Evolutionary conservation across 2,329 filamentous ascomycete genomes (phyloP), one percentile per base, ranked within the genome.

Genomic region (Colletotrichum somersetense): DNA sequence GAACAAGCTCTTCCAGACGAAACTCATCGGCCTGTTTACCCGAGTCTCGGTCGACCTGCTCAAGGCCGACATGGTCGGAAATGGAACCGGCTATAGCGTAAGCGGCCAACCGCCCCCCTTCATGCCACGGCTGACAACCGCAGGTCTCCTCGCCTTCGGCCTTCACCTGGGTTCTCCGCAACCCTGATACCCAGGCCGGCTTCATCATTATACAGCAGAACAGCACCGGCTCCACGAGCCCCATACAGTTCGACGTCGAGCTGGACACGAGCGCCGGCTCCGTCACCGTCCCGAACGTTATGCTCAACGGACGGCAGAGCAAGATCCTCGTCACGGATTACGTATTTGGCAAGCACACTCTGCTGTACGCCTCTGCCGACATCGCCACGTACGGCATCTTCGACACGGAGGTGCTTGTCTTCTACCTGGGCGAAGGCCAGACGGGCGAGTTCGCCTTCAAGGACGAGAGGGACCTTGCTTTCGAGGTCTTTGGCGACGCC

Each of bases 361-460:
- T 94, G n/a, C 79, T 92, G 0, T 94, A 93, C 80, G 92, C 90
- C 0, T 91, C 91, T 2, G 90, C 90, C 0, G 91, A 94, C 75
- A 87, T 93, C 38, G 89, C 91, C 73, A 92, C 90, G 0, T 92
- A 90, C 88, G 48, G 81, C 88, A n/a, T 82, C 84, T 58, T 79
- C 0, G 82, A 86, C 52, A 88, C 86, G 77, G 91, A 88, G n/a
- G 86, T 90, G 1, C 79, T 93, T 1, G 80, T 93, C 1, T 80
- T 93, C 2, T 93, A 93, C 73, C 82, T 85, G 3, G 85, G 84
- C 89, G 89, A 10, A 89, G 88, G 0, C 82, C 87, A 1, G 84
- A 85, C 23, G 90, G 93, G 76, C 73, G 91, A 93, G 75, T 81
- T 93, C 35, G 88, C 87, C 0, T 77, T 91, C 33, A 79, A 80